Percentiles rank a stretch among this genome's conserved stretches.
Conservation (phyloP, 805 yeast genomes). For the Monosporozyma unispora region DNA sequence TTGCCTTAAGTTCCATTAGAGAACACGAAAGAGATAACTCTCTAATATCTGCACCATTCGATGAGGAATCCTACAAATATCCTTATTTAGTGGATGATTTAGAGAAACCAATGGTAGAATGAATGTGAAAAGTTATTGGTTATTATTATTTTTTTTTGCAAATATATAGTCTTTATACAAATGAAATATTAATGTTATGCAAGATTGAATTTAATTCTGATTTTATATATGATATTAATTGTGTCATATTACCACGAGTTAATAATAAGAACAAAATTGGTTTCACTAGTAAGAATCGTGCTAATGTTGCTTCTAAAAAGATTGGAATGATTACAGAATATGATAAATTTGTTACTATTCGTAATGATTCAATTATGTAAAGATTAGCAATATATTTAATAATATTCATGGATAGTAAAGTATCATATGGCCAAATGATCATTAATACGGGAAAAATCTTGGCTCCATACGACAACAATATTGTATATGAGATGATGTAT, state of each 20-base stretch:
- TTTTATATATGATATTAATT: not conserved
- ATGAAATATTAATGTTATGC: not conserved
- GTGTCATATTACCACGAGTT: slow-evolving; percentile 6
- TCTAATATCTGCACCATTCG: slow-evolving; percentile 14
- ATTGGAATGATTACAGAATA: slow-evolving; percentile 16
- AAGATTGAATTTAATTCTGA: slow-evolving; percentile 1
- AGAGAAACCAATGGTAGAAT: slow-evolving; percentile 79
- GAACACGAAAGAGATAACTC: slow-evolving; percentile 33
- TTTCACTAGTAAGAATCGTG: slow-evolving; percentile 16
- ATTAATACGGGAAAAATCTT: slow-evolving; percentile 83
- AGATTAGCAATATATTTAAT: slow-evolving; percentile 54
- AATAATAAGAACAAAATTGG: slow-evolving; percentile 16
- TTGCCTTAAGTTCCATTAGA: slow-evolving; percentile 76
- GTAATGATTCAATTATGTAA: slow-evolving; percentile 57
- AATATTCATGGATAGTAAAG: slow-evolving; percentile 51
- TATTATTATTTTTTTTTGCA: not conserved
- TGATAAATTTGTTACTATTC: slow-evolving; percentile 34
- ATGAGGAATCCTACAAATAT: slow-evolving; percentile 55
- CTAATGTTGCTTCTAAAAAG: slow-evolving; percentile 13
- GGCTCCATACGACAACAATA: slow-evolving; percentile 68
- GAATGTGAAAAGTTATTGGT: not conserved
- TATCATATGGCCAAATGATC: slow-evolving; percentile 95
- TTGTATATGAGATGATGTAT: slow-evolving; percentile 47
- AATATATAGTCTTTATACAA: not conserved
- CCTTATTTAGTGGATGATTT: slow-evolving; percentile 61